Evolutionary conservation across 2,329 filamentous ascomycete species (phyloP), one percentile per base, ranked within the genome.

Genomic region (Colletotrichum eleusines): DNA sequence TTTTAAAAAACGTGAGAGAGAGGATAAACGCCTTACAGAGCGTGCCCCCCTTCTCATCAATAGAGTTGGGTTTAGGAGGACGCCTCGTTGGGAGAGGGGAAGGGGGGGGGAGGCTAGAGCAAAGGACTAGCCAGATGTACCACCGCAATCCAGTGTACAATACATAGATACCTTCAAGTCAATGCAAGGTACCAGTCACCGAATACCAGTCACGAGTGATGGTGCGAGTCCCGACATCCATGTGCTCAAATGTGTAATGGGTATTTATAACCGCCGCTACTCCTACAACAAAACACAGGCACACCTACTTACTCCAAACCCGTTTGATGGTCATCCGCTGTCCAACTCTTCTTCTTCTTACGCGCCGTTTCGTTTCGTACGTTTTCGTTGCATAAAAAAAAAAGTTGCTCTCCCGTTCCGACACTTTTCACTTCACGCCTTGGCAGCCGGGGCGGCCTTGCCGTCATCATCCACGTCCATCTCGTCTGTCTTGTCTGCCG

Each of bases 1-100:
- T 99, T 99, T 72, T 90, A 75, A 78, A 31, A 18, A n/a, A n/a
- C n/a, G n/a, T n/a, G n/a, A n/a, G n/a, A n/a, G 11, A 6, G 7
- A 44, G 5, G 18, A 44, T 2, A 40, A 5, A 40, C 9, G 12
- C 1, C 1, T n/a, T n/a, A n/a, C 3, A 16, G 38, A 16, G 1
- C 7, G 31, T 33, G n/a, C n/a, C n/a, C 31, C 31, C 31, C 31
- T 33, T 3, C 31, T 33, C n/a, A 33, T 33, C 3, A 7, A 40
- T 5, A 54, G 46, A 35, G 8, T 20, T 23, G 28, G 6, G 23
- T 28, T 51, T 35, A 48, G 3, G 35, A 23, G 4, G 7, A 9
- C 6, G n/a, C 40, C 12, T 48, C 20, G 12, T 9, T 7, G 40
- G 16, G 6, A 8, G 6, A 44, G 18, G 7, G 18, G 1, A 9